phyloP scores from a whole-genome alignment of 2,329 filamentous ascomycete species.

The Magnaporthiopsis rhizophila region DNA sequence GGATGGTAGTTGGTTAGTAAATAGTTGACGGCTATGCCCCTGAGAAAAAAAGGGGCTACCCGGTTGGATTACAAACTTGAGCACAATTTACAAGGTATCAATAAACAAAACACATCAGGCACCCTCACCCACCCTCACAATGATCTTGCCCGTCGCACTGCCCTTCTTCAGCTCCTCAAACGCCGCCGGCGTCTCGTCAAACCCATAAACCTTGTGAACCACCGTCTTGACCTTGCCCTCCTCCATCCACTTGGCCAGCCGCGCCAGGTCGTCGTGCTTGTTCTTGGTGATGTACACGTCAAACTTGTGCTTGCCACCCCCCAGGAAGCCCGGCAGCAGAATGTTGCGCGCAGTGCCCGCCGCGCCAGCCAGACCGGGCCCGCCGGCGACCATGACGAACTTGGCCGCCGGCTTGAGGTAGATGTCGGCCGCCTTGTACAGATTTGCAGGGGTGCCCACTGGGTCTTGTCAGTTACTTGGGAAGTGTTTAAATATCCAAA shows the following conservation, averaged over 20 bases:
- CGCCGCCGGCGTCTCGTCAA: conserved; percentile 16
- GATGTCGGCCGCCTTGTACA: conserved; percentile 14
- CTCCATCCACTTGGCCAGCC: conserved; percentile 18
- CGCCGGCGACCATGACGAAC: conserved; percentile 17
- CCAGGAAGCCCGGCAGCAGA: conserved; percentile 14
- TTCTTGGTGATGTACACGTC: conserved; percentile 12
- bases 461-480: too few relatives aligned
- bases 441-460: not conserved
- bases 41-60: too few relatives aligned
- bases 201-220: conserved; percentile 16
- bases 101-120: not conserved
- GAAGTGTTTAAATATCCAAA: too few relatives aligned
- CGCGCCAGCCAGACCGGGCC: not conserved
- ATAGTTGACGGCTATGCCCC: too few relatives aligned
- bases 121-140: conserved; percentile 12
- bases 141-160: conserved; percentile 18
- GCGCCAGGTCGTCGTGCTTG: conserved; percentile 7
- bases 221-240: conserved; percentile 17
- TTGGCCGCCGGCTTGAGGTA: conserved; percentile 14
- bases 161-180: conserved; percentile 17
- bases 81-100: too few relatives aligned
- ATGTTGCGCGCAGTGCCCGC: conserved; percentile 5
- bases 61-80: too few relatives aligned
- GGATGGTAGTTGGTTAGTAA: too few relatives aligned
- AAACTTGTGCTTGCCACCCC: conserved; percentile 11